phyloP scores from a whole-genome alignment of 1,284 basidiomycete species.

The Ceratobasidium sp. region DNA sequence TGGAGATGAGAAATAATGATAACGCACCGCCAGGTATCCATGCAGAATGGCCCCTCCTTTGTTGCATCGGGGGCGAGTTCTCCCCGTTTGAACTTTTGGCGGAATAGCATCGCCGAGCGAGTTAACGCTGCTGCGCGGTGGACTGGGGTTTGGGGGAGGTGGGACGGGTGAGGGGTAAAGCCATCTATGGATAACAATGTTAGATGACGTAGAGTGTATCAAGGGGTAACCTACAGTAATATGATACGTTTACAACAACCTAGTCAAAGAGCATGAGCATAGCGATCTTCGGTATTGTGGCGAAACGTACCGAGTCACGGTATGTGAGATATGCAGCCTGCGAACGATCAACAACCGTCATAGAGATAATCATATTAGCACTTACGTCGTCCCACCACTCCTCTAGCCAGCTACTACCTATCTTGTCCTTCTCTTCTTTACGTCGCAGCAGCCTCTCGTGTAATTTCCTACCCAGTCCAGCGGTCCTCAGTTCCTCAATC shows the following conservation, averaged over 20 bases:
- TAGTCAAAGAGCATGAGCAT: constrained; percentile 52
- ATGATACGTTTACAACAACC: constrained; percentile 86
- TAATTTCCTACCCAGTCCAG: constrained; percentile 65
- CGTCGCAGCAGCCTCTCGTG: constrained; percentile 70
- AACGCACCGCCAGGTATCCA: constrained; percentile 85
- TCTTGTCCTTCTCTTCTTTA: constrained; percentile 60
- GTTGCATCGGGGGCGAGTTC: constrained; percentile 77
- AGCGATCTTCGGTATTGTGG: too few relatives aligned
- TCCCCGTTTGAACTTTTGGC: constrained; percentile 75
- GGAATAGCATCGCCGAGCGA: constrained; percentile 78
- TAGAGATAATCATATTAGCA: background rate
- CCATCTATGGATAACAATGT: constrained; percentile 67
- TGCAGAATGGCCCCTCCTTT: constrained; percentile 82
- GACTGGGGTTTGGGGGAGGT: constrained; percentile 70
- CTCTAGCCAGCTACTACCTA: constrained; percentile 76
- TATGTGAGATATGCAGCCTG: constrained; percentile 73
- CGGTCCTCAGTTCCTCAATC: constrained; percentile 71
- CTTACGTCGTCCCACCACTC: constrained; percentile 82
- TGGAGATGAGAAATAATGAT: background rate
- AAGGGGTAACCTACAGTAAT: constrained; percentile 72
- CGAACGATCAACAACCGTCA: background rate
- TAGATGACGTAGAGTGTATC: constrained; percentile 1
- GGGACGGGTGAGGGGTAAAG: constrained; percentile 74
- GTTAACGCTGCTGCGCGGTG: constrained; percentile 81
- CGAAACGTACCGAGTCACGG: constrained; percentile 72